Evolutionary conservation across 495 filamentous ascomycete species (phyloP).

Genomic region (Penicillium diatomitis): DNA sequence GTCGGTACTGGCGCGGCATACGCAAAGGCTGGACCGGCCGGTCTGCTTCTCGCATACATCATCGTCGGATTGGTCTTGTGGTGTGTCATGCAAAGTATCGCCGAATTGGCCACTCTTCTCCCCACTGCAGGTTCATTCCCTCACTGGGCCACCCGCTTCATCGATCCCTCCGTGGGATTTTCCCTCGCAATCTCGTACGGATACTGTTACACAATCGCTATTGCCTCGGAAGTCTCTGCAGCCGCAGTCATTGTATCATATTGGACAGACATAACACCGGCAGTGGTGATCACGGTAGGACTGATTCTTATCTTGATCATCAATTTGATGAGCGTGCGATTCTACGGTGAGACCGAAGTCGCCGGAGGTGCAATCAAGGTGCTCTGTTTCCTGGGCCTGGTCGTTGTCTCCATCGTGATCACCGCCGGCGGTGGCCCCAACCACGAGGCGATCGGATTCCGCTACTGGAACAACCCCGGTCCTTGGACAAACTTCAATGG

Average conservation of each 20-base stretch:
- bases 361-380: constrained; percentile 66
- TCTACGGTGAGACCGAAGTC: constrained; percentile 71
- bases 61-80: constrained; percentile 60
- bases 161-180: constrained; percentile 62
- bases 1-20: constrained; percentile 63
- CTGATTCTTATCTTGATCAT: constrained; percentile 54
- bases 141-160: constrained; percentile 63
- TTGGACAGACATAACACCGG: constrained; percentile 46
- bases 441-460: constrained; percentile 57
- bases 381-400: constrained; percentile 60
- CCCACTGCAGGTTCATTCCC: constrained; percentile 68
- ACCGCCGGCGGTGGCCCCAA: constrained; percentile 56
- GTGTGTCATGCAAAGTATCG: constrained; percentile 44
- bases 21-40: constrained; percentile 55
- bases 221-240: constrained; percentile 62
- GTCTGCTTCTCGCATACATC: constrained; percentile 58
- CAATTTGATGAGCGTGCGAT: constrained; percentile 60
- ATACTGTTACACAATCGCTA: constrained; percentile 49
- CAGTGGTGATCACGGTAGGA: constrained; percentile 63
- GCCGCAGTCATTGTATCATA: constrained; percentile 65
- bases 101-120: constrained; percentile 68
- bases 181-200: constrained; percentile 49
- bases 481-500: constrained; percentile 29
- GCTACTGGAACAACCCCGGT: constrained; percentile 52
- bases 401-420: constrained; percentile 60